Base-by-base conservation (phyloP, 1,284 basidiomycete genomes). In the Wolfiporia cocos region DNA sequence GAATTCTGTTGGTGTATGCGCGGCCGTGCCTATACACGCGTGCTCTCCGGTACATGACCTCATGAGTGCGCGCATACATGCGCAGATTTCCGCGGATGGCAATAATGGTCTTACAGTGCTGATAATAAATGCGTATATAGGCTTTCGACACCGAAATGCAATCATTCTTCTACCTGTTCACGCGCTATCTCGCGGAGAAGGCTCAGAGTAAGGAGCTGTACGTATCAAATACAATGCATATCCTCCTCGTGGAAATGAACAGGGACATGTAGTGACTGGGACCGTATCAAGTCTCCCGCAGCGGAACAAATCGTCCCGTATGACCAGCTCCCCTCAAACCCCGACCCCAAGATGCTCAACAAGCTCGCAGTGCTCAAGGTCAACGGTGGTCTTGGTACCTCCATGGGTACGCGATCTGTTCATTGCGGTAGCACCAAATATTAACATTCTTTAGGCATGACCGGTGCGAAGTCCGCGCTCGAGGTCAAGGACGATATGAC, bases 121-220 rank as follows among this genome's bases (percentile, higher is more conserved):
- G n/a, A n/a, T n/a, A n/a, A n/a, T n/a, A n/a, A n/a, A n/a, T n/a
- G n/a, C n/a, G n/a, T n/a, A n/a, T n/a, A n/a, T 62, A 94, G 90
- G 85, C 86, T n/a, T 97, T 98, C 68, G 92, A 96, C 64, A 86
- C 84, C 31, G 92, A 99, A 71, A 98, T 98, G 95, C 87, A 94
- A 60, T 85, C 87, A 46, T 99, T 98, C 76, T 98, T 97, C 80
- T 85, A 86, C 62, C 88, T 99, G 58, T 99, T 98, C 75, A 98
- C 92, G 63, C 89, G 95, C 52, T 99, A 94, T 71, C 83, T 99
- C 53, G 73, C 86, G 18, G 92, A 97, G 67, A 87, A 90, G 55
- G 95, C 95, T 42, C 88, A 95, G 74, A 90, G 81, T 58, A 79
- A 88, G 59, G 92, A 93, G 70, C 83, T 97, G 93, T 95, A 62